Conservation (phyloP, 306 rosid genomes). For the Prunus mume region DNA sequence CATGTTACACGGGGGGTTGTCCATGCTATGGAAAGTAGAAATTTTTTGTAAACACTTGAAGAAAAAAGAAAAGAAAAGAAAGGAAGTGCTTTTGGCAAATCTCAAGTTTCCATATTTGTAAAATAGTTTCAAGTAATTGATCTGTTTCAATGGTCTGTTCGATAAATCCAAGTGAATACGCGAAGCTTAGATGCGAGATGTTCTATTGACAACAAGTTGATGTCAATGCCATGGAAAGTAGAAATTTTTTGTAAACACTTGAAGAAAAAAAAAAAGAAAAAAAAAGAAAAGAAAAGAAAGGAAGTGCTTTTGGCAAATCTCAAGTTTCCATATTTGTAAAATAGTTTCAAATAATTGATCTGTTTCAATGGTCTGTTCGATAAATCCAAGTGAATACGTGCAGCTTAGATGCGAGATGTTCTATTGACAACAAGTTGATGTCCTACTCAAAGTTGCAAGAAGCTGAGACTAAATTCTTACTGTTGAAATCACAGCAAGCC, state of each 20-base stretch:
- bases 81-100: slow-evolving; percentile 9
- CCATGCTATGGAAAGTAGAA: slow-evolving; percentile 32
- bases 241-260: slow-evolving; percentile 37
- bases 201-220: no score
- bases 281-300: no score
- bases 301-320: slow-evolving; percentile 10
- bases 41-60: slow-evolving; percentile 38
- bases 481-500: not conserved
- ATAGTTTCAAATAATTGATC: not conserved
- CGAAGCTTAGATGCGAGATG: no score
- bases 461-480: no score
- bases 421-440: no score
- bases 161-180: no score
- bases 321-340: not conserved
- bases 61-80: slow-evolving; percentile 8
- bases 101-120: slow-evolving; percentile 1
- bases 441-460: no score
- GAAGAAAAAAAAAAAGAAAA: slow-evolving; percentile 14
- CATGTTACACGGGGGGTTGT: slow-evolving; percentile 7
- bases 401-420: no score
- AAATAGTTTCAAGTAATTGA: not conserved
- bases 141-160: not conserved
- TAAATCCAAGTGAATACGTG: no score
- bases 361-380: not conserved
- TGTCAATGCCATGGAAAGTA: slow-evolving; percentile 23